Conservation (phyloP, 345 rosid species). For the Eutrema yunnanense region DNA sequence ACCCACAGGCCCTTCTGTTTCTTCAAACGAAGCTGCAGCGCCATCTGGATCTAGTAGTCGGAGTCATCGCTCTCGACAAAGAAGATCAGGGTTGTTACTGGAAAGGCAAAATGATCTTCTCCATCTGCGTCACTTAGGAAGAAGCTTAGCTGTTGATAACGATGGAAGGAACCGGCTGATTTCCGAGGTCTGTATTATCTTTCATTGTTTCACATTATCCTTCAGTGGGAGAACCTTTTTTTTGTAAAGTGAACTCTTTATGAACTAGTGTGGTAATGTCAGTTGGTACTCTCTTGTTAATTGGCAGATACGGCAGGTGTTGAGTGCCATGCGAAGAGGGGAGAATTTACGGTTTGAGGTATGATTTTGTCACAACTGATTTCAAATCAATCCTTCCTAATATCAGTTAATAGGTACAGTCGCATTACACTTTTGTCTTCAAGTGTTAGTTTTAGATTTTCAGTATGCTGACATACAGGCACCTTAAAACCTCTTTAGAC, state of each 20-base stretch:
- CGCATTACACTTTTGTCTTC: background rate
- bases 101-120: constrained; percentile 54
- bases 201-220: background rate
- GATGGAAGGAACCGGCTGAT: constrained; percentile 69
- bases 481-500: background rate
- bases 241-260: background rate
- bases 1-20: constrained; percentile 47
- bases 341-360: constrained; percentile 81
- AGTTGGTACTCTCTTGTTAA: constrained; percentile 27
- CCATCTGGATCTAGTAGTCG: constrained; percentile 45
- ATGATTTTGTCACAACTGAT: constrained; percentile 18
- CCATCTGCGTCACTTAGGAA: constrained; percentile 56
- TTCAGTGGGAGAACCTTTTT: background rate
- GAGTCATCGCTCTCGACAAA: constrained; percentile 40
- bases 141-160: constrained; percentile 61
- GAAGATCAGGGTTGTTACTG: constrained; percentile 44
- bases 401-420: background rate
- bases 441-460: constrained; percentile 14
- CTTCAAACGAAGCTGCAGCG: constrained; percentile 41
- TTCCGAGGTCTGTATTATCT: constrained; percentile 51
- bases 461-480: background rate
- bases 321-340: constrained; percentile 86
- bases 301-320: constrained; percentile 74
- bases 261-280: background rate
- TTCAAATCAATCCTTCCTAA: background rate